These are phyloP conservation scores for Aspergillus indologenus DNA, from an alignment of 495 filamentous ascomycete species.

Conservation along the genomic window DNA sequence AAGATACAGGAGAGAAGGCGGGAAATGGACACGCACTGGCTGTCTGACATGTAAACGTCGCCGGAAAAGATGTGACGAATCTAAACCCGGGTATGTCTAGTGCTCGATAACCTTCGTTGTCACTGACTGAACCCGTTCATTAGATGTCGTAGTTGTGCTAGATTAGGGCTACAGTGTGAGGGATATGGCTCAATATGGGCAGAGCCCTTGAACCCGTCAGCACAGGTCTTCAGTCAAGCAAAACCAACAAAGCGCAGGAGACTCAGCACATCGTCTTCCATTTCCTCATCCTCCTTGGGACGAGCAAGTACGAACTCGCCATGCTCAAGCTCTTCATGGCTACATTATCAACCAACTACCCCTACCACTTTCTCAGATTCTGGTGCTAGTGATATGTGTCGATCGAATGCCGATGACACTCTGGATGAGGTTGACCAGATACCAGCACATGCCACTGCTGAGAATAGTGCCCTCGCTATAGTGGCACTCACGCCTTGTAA, in stretches of 20 bases:
- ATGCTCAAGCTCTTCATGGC: constrained; percentile 10
- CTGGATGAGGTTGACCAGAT: neutral
- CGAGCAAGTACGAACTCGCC: constrained; percentile 17
- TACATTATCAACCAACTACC: neutral
- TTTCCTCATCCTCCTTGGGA: constrained; percentile 17
- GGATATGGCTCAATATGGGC: constrained; percentile 47
- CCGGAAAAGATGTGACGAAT: constrained; percentile 45
- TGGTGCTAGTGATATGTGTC: neutral
- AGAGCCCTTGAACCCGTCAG: constrained; percentile 34
- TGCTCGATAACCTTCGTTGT: neutral
- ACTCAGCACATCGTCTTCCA: constrained; percentile 26
- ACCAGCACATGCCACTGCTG: neutral
- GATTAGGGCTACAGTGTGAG: constrained; percentile 39
- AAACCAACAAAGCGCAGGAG: constrained; percentile 27
- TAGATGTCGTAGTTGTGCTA: constrained; percentile 42
- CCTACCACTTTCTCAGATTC: constrained; percentile 7
- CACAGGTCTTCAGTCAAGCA: constrained; percentile 30
- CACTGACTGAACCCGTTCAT: neutral
- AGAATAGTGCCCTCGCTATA: neutral
- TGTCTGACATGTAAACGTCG: constrained; percentile 46
- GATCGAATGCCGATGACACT: constrained; percentile 2
- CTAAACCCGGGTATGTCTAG: constrained; percentile 37
- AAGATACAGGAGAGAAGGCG: constrained; percentile 33
- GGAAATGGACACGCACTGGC: constrained; percentile 43
- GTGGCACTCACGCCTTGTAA: constrained; percentile 12